These are phyloP conservation scores for Exserohilum rostratum DNA, from an alignment of 2,329 filamentous ascomycete species.

Conservation along the genomic window DNA sequence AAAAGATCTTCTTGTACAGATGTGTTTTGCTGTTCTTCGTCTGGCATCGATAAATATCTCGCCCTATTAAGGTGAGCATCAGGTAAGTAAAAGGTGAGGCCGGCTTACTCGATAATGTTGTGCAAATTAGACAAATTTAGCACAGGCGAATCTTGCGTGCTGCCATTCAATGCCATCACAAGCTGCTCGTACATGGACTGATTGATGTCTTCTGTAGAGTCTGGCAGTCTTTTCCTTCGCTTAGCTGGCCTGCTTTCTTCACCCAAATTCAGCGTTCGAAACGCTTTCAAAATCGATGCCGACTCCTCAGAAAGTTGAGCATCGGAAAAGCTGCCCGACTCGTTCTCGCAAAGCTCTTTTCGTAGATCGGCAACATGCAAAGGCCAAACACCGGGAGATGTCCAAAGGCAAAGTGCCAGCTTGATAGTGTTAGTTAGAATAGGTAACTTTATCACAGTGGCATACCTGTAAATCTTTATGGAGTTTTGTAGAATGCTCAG, in stretches of 20 bases:
- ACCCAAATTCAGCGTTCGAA: slow-evolving; percentile 23
- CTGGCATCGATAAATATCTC: slow-evolving; percentile 27
- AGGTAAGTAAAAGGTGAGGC: no score
- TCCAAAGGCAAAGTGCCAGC: slow-evolving; percentile 46
- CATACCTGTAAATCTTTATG: slow-evolving; percentile 44
- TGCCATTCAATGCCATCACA: slow-evolving; percentile 30
- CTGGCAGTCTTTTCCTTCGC: slow-evolving; percentile 30
- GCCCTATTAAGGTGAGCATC: slow-evolving; percentile 27
- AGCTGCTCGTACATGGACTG: slow-evolving; percentile 28
- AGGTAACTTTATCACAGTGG: not conserved
- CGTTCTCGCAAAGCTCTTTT: slow-evolving; percentile 28
- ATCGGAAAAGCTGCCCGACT: slow-evolving; percentile 28
- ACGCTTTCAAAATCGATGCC: slow-evolving; percentile 17
- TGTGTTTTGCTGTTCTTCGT: slow-evolving; percentile 24
- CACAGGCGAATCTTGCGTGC: slow-evolving; percentile 27
- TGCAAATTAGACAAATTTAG: slow-evolving; percentile 30
- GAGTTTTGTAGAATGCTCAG: slow-evolving; percentile 22
- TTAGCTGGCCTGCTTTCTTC: slow-evolving; percentile 37
- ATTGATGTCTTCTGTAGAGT: slow-evolving; percentile 20
- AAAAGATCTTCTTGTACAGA: slow-evolving; percentile 32
- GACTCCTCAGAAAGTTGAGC: slow-evolving; percentile 30
- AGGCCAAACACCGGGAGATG: slow-evolving; percentile 34
- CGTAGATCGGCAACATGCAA: slow-evolving; percentile 28
- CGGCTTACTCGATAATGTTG: slow-evolving; percentile 35
- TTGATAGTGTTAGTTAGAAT: slow-evolving; percentile 19